Percentiles rank a stretch among this genome's conserved stretches.
Conservation (phyloP, 2,329 filamentous ascomycete genomes). For the Aspergillus sp. region DNA sequence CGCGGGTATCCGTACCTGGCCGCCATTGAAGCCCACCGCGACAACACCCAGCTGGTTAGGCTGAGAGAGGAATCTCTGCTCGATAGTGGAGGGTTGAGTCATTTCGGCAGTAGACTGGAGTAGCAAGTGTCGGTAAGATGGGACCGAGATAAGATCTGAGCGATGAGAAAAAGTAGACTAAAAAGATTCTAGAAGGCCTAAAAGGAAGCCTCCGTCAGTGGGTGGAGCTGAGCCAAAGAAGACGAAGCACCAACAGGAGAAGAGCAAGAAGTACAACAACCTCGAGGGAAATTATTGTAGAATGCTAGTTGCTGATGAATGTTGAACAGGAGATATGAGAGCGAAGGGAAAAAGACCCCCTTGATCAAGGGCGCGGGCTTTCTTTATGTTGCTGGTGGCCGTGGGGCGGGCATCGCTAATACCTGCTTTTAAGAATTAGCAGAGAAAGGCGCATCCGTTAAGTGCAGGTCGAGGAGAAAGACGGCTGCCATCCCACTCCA, state of each 20-base stretch:
- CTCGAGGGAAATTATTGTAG: not conserved
- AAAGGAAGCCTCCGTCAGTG: constrained; percentile 10
- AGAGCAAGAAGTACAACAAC: not conserved
- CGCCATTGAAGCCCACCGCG: constrained; percentile 93
- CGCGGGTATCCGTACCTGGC: constrained; percentile 66
- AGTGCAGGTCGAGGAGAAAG: constrained; percentile 50
- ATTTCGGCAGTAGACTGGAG: constrained; percentile 31
- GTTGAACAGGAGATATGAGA: not conserved
- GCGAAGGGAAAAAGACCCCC: not conserved
- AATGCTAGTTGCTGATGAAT: not conserved
- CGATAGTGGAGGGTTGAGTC: constrained; percentile 58
- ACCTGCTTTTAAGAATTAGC: constrained; percentile 45
- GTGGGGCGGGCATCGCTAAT: constrained; percentile 33
- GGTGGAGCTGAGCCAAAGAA: constrained; percentile 13
- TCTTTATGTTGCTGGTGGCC: constrained; percentile 16
- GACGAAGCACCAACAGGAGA: not conserved
- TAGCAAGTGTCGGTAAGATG: not conserved
- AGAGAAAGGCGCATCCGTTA: constrained; percentile 43
- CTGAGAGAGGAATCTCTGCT: constrained; percentile 75
- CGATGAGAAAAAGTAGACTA: constrained; percentile 8
- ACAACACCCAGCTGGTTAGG: constrained; percentile 84
- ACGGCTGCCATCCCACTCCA: constrained; percentile 26
- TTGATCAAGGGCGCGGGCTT: constrained; percentile 9
- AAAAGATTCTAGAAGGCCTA: constrained; percentile 22
- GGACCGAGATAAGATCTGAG: constrained; percentile 5